phyloP scores from a whole-genome alignment of 129 eudicot genomes.

The Calendula officinalis region DNA sequence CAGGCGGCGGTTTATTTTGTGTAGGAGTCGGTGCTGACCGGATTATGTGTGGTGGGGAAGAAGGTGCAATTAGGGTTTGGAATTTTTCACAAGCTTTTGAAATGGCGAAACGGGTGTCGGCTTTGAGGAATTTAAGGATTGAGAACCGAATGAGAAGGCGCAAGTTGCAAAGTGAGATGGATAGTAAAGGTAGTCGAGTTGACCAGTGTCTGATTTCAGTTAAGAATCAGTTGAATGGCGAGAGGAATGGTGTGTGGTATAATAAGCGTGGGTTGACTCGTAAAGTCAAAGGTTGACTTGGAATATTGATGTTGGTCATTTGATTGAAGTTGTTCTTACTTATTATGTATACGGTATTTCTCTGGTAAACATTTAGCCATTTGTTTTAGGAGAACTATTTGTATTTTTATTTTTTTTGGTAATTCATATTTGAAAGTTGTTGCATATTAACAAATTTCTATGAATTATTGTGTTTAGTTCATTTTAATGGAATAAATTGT shows the following conservation, averaged over 20 bases:
- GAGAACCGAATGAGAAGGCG: slow-evolving; percentile 81
- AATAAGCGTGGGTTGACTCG: slow-evolving; percentile 68
- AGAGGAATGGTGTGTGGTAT: slow-evolving; percentile 58
- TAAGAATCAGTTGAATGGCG: slow-evolving; percentile 57
- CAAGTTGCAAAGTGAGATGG: slow-evolving; percentile 57
- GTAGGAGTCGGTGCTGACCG: slow-evolving; percentile 82
- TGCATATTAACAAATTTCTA: slow-evolving; percentile 1
- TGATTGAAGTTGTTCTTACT: slow-evolving; percentile 15
- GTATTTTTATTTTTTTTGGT: slow-evolving; percentile 12
- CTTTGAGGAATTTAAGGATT: slow-evolving; percentile 47
- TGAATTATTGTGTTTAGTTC: no score
- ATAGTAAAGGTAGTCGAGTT: slow-evolving; percentile 43
- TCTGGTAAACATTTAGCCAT: slow-evolving; percentile 24
- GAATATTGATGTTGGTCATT: slow-evolving; percentile 11
- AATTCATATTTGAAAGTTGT: slow-evolving; percentile 10
- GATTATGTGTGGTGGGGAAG: slow-evolving; percentile 87
- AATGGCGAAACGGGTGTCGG: slow-evolving; percentile 51
- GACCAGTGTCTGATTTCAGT: slow-evolving; percentile 71
- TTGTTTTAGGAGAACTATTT: slow-evolving; percentile 14
- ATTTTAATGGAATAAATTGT: no score
- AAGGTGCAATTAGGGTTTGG: slow-evolving; percentile 75
- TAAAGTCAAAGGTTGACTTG: slow-evolving; percentile 56
- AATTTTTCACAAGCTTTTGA: slow-evolving; percentile 83
- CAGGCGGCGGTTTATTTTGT: slow-evolving; percentile 60
- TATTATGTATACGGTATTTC: slow-evolving; percentile 21